These are phyloP conservation scores for Blechomonas ayalai DNA, from an alignment of 208 protist genomes.

Conservation along the genomic window DNA sequence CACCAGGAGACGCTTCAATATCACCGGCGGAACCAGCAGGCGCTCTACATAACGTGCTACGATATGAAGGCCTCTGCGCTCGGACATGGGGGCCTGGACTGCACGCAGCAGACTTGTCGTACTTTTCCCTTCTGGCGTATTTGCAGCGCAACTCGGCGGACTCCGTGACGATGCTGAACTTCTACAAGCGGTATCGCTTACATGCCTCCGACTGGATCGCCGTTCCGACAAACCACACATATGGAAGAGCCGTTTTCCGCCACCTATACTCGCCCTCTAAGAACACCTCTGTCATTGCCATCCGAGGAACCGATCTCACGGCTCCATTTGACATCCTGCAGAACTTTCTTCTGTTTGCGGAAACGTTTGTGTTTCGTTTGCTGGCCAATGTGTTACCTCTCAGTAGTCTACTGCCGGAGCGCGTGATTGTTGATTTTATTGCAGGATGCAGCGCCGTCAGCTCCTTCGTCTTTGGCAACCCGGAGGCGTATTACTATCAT, in stretches of 20 bases:
- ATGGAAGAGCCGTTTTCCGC: constrained; percentile 11
- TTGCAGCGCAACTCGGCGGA: constrained; percentile 7
- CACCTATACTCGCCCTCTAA: constrained; percentile 12
- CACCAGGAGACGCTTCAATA: not conserved
- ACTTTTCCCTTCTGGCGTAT: constrained; percentile 15
- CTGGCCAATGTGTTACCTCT: constrained; percentile 13
- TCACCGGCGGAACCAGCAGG: constrained; percentile 4
- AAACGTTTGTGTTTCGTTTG: constrained; percentile 12
- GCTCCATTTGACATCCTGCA: constrained; percentile 18
- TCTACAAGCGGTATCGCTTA: constrained; percentile 9
- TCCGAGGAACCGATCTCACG: constrained; percentile 16
- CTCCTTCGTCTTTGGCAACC: not conserved
- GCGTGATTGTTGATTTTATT: constrained; percentile 12
- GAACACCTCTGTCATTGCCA: constrained; percentile 22
- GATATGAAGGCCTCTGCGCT: constrained; percentile 7
- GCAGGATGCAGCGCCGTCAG: constrained; percentile 11
- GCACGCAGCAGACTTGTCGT: constrained; percentile 9
- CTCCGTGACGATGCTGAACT: constrained; percentile 8
- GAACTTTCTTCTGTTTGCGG: constrained; percentile 19
- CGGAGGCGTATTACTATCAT: constrained; percentile 11
- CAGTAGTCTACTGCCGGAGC: constrained; percentile 10
- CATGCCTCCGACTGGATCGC: constrained; percentile 8
- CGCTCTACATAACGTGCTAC: not conserved
- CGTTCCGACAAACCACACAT: constrained; percentile 9
- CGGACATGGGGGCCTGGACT: constrained; percentile 6